These are phyloP conservation scores for Alternaria metachromatica DNA, from an alignment of 2,329 filamentous ascomycete species.

Conservation along the genomic window DNA sequence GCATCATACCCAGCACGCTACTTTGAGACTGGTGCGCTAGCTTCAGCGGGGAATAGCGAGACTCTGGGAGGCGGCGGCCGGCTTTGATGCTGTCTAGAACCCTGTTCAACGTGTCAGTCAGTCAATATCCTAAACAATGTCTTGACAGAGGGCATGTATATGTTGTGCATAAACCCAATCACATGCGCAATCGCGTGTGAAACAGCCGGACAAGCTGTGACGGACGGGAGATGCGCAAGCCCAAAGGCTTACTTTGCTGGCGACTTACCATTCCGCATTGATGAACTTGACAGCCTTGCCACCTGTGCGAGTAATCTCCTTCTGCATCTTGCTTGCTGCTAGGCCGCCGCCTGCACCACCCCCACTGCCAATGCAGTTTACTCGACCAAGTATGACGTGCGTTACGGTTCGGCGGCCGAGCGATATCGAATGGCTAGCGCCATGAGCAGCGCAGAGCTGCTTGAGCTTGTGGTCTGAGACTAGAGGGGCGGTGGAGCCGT, in stretches of 20 bases:
- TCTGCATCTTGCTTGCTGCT: conserved; percentile 78
- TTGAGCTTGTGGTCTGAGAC: conserved; percentile 89
- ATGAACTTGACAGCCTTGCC: conserved; percentile 80
- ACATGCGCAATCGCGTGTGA: neutral
- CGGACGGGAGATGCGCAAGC: neutral
- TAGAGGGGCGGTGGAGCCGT: conserved; percentile 81
- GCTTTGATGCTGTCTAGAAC: conserved; percentile 82
- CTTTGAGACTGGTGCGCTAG: conserved; percentile 35
- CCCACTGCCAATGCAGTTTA: conserved; percentile 55
- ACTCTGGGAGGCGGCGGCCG: conserved; percentile 76
- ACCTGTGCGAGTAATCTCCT: conserved; percentile 72
- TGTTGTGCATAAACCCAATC: conserved; percentile 2
- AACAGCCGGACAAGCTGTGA: neutral
- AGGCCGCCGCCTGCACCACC: conserved; percentile 79
- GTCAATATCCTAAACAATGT: neutral
- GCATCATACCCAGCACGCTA: conserved; percentile 30
- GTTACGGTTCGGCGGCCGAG: conserved; percentile 78
- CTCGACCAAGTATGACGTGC: conserved; percentile 77
- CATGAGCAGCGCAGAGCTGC: conserved; percentile 75
- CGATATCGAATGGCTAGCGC: conserved; percentile 72
- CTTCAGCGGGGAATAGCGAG: conserved; percentile 64
- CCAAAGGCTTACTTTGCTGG: neutral
- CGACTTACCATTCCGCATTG: conserved; percentile 74
- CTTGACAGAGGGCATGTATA: neutral
- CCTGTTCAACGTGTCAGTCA: conserved; percentile 56